phyloP scores from a whole-genome alignment of 148 eudicot species.

The Rhododendron ovatum region DNA sequence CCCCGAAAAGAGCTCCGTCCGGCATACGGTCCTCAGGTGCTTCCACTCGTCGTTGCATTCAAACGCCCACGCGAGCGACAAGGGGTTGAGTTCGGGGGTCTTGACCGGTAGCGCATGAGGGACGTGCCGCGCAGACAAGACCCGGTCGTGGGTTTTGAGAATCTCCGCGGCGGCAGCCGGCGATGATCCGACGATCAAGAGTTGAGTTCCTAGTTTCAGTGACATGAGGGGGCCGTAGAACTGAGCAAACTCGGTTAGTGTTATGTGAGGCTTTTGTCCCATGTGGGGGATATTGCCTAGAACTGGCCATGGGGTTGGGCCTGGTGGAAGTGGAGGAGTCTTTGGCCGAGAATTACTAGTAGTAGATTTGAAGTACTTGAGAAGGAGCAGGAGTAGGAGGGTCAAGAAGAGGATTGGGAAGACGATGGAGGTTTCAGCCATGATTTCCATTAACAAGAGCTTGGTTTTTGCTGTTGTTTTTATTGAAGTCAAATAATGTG shows the following conservation, averaged over 20 bases:
- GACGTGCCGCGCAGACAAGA: conserved; percentile 11
- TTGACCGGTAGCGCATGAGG: background rate
- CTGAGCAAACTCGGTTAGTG: conserved; percentile 5
- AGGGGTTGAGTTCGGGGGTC: background rate
- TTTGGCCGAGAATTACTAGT: no score
- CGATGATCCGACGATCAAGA: conserved; percentile 1
- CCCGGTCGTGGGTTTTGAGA: conserved; percentile 1
- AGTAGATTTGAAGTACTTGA: background rate
- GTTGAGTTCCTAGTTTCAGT: background rate
- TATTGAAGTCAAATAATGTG: no score
- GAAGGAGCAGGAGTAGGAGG: background rate
- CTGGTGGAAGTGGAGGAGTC: background rate
- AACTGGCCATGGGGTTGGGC: conserved; percentile 7
- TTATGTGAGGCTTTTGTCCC: background rate
- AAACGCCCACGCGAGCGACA: background rate
- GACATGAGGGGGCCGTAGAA: background rate
- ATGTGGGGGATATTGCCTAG: background rate
- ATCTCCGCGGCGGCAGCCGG: background rate
- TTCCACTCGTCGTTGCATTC: conserved; percentile 16
- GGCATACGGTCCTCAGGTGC: conserved; percentile 8
- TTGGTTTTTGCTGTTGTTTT: no score
- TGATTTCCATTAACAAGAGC: background rate
- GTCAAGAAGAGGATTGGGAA: background rate
- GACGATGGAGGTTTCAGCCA: background rate
- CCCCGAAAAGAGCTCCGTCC: conserved; percentile 16